Evolutionary conservation across 2,329 filamentous ascomycete genomes (phyloP).

Genomic region (Triangularia verruculosa): DNA sequence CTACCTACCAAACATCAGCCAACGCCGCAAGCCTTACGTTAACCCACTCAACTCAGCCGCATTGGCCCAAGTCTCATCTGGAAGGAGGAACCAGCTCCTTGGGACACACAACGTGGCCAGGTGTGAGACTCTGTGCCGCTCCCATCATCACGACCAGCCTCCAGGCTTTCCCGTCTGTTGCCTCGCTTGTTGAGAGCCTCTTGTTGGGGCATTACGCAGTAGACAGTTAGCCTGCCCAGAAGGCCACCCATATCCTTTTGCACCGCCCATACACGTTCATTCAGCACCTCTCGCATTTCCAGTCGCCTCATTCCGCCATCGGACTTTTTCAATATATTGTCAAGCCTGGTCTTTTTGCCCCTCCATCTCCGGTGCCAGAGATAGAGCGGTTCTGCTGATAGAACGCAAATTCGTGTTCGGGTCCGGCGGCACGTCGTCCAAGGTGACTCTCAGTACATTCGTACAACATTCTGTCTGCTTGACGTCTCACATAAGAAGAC

Average conservation of each 20-base stretch:
- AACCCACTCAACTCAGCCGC: constrained; percentile 6
- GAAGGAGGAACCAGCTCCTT: constrained; percentile 8
- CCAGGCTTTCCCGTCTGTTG: constrained; percentile 1
- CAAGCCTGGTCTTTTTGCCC: background rate
- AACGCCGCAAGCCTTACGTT: constrained; percentile 7
- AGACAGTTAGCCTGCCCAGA: background rate
- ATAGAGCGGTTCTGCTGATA: background rate
- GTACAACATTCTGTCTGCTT: constrained; percentile 12
- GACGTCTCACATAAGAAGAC: constrained; percentile 11
- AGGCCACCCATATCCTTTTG: background rate
- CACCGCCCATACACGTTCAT: background rate
- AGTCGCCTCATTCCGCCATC: background rate
- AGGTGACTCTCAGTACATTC: constrained; percentile 2
- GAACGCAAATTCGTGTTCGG: constrained; percentile 3
- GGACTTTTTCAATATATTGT: background rate
- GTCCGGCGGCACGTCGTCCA: background rate
- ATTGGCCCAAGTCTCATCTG: constrained; percentile 7
- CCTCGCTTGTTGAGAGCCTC: constrained; percentile 9
- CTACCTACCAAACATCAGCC: background rate
- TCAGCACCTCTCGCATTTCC: background rate
- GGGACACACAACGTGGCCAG: constrained; percentile 9
- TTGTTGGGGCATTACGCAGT: background rate
- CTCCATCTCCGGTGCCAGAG: background rate
- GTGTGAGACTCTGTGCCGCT: constrained; percentile 16
- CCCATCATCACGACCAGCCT: constrained; percentile 1